Evolutionary conservation across 1,284 basidiomycete species (phyloP).

Genomic region (Malassezia japonica): DNA sequence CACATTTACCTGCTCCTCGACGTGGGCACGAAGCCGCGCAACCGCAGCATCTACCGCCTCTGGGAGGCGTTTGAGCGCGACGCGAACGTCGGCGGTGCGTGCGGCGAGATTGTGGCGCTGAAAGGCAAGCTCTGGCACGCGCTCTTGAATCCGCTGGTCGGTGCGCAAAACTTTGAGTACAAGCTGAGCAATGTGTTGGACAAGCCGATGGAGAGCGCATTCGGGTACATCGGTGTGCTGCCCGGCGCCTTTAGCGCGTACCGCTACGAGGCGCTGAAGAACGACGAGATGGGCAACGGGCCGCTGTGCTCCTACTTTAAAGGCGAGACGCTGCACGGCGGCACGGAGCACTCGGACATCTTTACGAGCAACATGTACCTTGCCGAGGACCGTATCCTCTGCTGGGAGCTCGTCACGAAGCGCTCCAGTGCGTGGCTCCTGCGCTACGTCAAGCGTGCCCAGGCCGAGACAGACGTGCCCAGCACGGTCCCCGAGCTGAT

Average conservation of each 20-base stretch:
- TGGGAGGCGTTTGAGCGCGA: constrained; percentile 81
- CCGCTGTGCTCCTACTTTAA: constrained; percentile 94
- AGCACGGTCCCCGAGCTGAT: constrained; percentile 91
- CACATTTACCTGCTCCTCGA: constrained; percentile 83
- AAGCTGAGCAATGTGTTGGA: constrained; percentile 51
- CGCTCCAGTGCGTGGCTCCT: constrained; percentile 80
- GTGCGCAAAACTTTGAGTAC: constrained; percentile 88
- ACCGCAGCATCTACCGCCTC: constrained; percentile 70
- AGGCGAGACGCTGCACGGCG: constrained; percentile 77
- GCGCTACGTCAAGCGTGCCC: constrained; percentile 88
- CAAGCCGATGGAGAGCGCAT: constrained; percentile 45
- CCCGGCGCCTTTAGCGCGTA: constrained; percentile 49
- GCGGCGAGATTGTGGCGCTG: constrained; percentile 55
- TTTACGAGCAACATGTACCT: constrained; percentile 64
- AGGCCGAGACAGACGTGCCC: constrained; percentile 90
- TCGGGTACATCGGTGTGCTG: constrained; percentile 44
- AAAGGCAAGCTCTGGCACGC: constrained; percentile 59
- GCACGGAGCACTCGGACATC: constrained; percentile 70
- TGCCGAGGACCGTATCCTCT: constrained; percentile 65
- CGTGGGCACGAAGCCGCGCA: constrained; percentile 78
- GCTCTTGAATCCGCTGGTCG: constrained; percentile 77
- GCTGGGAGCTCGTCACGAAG: constrained; percentile 93
- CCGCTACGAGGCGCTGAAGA: constrained; percentile 77
- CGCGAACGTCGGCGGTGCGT: constrained; percentile 78
- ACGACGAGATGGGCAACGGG: constrained; percentile 72